Evolutionary conservation across 495 filamentous ascomycete species (phyloP), one percentile per base, ranked within the genome.

Genomic region (Aspergillus coremiiformis): DNA sequence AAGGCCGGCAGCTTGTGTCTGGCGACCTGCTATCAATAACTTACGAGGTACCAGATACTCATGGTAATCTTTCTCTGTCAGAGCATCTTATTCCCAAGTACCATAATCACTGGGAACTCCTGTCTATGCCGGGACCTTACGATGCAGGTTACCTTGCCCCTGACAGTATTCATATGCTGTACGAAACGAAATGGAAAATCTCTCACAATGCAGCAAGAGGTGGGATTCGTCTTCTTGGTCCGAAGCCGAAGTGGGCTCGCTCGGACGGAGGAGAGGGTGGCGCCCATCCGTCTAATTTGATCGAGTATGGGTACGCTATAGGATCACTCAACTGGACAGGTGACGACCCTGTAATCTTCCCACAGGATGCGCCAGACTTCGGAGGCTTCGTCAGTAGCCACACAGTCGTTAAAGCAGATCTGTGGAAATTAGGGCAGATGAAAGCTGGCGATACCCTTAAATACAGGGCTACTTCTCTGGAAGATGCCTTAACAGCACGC

Each of bases 351-450:
- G 77, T 76, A 24, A 79, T 85, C 30, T 79, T 85, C 46, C 71
- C 80, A 0, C 68, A 75, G 19, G 79, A 84, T 60, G 69, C 69
- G 24, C 80, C 81, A 3, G 77, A 82, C 46, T 73, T 84, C 32
- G 82, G 82, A 14, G 80, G 80, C 1, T 81, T 85, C 47, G 58
- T 82, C 0, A 78, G 69, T 21, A 74, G 66, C 8, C 75, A 73
- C 3, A 83, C 79, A 0, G 69, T 81, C 14, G 71, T 80, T 29
- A 72, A 71, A 33, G 80, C 70, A 7, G 78, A 81, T 24, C 61
- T 77, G 22, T 84, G 79, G 78, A 78, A 78, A 61, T 44, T 85
- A 9, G 82, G 82, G 0, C 80, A 83, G 61, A 63, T 85, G 11
- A 79, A 77, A 49, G 72, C 80, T 17, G 81, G 81, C n/a, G 74